Base-by-base conservation (phyloP, 768 basidiomycete genomes). In the Leccinum subgranulosum region DNA sequence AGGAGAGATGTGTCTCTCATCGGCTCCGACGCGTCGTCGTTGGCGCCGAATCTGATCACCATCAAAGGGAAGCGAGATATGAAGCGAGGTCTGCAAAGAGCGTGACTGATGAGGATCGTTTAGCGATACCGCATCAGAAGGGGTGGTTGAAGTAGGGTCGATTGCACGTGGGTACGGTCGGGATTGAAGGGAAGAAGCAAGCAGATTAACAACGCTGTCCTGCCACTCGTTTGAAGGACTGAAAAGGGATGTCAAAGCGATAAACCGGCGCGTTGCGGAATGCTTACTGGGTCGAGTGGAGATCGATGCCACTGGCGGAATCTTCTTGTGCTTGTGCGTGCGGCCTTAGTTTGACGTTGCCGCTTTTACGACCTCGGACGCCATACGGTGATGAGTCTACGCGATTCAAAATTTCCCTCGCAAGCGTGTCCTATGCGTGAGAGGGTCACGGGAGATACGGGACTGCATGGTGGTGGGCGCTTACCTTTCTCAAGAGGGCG, bases 201-300 rank as follows among this genome's bases (percentile, higher is more conserved):
- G 65, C 4, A 64, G 21, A 25, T 66, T 7, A 11, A 61, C 73
- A 3, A 92, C 85, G 47, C 77, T 76, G 64, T 90, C 88, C 70
- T 92, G 91, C 90, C 90, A 92, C 72, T 92, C 89, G 60, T 85
- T 86, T 23, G 88, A 87, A 17, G 90, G 89, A 61, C 88, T 91
- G 51, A 17, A 34, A 43, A 56, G 47, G 19, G n/a, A 59, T 57
- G 57, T 53, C 28, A 60, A 41, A 39, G 19, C 50, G 27, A 36
- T 17, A 7, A 31, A 8, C 5, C 11, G 6, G 12, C 9, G 6
- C 51, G 25, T 15, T 41, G 57, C 23, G 33, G 28, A 31, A 49
- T 6, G 76, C 85, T 59, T 68, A 88, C 88, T 89, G 88, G 1
- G 83, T 85, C 12, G 85, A 79, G 6, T 81, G 77, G 25, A 85